Evolutionary conservation across 805 yeast genomes (phyloP).

Genomic region (Wickerhamomyces canadensis): DNA sequence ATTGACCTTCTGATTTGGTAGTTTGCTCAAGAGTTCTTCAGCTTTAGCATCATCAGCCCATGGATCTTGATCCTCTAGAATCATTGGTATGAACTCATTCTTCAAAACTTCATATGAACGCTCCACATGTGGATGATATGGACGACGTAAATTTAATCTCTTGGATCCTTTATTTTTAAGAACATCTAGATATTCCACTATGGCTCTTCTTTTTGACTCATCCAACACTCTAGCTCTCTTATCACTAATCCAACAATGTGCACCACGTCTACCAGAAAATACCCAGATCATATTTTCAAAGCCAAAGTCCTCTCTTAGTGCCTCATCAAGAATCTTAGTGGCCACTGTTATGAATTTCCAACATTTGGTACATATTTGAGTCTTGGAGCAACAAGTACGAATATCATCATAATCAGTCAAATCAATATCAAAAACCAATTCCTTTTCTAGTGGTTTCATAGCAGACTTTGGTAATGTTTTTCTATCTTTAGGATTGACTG

Average conservation of each 20-base stretch:
- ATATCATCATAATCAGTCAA: constrained; percentile 93
- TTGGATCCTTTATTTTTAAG: constrained; percentile 48
- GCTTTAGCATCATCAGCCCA: constrained; percentile 60
- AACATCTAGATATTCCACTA: constrained; percentile 81
- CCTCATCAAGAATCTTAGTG: constrained; percentile 61
- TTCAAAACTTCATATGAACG: constrained; percentile 68
- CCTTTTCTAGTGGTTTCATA: constrained; percentile 79
- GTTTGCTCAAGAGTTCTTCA: constrained; percentile 50
- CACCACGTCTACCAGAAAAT: constrained; percentile 97
- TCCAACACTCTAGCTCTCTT: constrained; percentile 67
- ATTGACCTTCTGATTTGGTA: constrained; percentile 52
- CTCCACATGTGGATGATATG: constrained; percentile 83
- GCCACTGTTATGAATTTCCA: constrained; percentile 92
- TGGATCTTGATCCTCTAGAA: constrained; percentile 82
- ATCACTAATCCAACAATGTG: constrained; percentile 97
- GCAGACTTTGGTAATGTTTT: constrained; percentile 70
- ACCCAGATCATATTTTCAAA: constrained; percentile 87
- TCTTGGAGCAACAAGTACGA: constrained; percentile 88
- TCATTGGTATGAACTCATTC: constrained; percentile 54
- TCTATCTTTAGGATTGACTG: constrained; percentile 81
- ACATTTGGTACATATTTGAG: constrained; percentile 80
- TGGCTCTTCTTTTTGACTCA: constrained; percentile 69
- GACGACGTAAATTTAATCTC: constrained; percentile 57
- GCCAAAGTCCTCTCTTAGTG: constrained; percentile 85
- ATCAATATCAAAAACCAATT: constrained; percentile 94